A percentile compares a stretch with the other conserved stretches of the same genome.
Conservation (phyloP, 371 early-diverging fungal genomes). For the Aphelidium insulamus region DNA sequence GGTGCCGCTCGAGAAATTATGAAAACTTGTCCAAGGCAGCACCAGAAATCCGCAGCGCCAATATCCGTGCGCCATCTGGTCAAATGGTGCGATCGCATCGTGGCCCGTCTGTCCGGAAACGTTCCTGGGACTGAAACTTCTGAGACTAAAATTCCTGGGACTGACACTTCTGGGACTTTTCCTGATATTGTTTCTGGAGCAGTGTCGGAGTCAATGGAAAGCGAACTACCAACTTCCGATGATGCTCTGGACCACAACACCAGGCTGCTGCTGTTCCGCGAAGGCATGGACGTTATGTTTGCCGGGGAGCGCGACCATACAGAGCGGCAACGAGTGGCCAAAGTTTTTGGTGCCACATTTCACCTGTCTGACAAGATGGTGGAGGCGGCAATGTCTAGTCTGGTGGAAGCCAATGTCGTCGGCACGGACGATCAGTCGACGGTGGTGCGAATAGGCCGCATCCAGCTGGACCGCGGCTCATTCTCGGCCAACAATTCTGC, state of each 20-base stretch:
- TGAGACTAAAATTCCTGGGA: constrained; percentile 11
- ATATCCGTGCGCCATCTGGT: constrained; percentile 45
- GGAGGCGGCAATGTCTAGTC: constrained; percentile 14
- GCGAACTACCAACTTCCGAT: neutral
- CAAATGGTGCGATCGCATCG: constrained; percentile 63
- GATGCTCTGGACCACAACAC: constrained; percentile 3
- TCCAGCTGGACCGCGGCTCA: neutral
- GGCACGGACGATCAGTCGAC: constrained; percentile 8
- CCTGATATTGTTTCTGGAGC: constrained; percentile 4
- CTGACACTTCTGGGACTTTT: constrained; percentile 11
- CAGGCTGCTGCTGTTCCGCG: constrained; percentile 27
- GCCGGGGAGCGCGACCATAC: constrained; percentile 52
- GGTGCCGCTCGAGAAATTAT: constrained; percentile 32
- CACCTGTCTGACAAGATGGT: constrained; percentile 44
- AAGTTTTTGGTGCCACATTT: constrained; percentile 41
- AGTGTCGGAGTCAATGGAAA: neutral
- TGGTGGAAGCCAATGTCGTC: constrained; percentile 3
- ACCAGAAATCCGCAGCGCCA: neutral
- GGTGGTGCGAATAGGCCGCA: neutral
- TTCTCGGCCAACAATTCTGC: constrained; percentile 1
- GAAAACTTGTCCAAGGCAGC: neutral
- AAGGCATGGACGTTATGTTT: constrained; percentile 73
- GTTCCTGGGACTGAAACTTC: neutral
- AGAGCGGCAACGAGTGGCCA: constrained; percentile 31
- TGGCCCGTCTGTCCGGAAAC: constrained; percentile 13